A percentile compares a stretch with the other conserved stretches of the same genome.
Conservation (phyloP, 352 stramenopile species). For the Phytophthora constricta region DNA sequence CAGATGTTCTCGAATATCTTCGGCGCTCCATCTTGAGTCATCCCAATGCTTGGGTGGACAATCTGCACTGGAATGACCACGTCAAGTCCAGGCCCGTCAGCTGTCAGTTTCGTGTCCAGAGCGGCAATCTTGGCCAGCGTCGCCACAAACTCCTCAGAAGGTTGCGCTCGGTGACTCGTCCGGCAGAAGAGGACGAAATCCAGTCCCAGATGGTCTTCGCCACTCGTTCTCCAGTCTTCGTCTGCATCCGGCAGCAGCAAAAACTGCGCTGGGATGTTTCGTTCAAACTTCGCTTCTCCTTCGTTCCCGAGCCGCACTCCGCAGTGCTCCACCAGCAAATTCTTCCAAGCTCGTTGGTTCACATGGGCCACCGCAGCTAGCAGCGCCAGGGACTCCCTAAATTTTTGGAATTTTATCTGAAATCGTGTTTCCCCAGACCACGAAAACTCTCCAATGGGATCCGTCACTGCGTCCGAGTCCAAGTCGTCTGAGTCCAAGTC, state of each 20-base stretch:
- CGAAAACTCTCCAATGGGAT: too few species aligned
- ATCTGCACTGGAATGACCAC: not conserved
- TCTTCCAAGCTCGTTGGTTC: slow-evolving; percentile 32
- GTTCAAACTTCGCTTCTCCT: slow-evolving; percentile 24
- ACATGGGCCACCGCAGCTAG: slow-evolving; percentile 34
- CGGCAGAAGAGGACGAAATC: not conserved
- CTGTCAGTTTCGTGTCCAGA: not conserved
- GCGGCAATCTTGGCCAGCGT: not conserved
- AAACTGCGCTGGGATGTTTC: slow-evolving; percentile 15
- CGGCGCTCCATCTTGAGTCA: not conserved
- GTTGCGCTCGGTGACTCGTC: not conserved
- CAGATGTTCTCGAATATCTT: not conserved
- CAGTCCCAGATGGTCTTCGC: not conserved
- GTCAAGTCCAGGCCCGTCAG: not conserved
- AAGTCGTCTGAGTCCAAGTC: too few species aligned
- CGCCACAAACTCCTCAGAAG: not conserved
- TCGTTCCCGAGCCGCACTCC: slow-evolving; percentile 20
- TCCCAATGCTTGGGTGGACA: not conserved
- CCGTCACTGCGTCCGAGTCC: too few species aligned
- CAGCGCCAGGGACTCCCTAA: slow-evolving; percentile 34
- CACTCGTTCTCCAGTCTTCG: not conserved
- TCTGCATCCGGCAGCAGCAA: not conserved
- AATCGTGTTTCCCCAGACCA: too few species aligned
- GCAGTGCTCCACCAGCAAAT: slow-evolving; percentile 35
- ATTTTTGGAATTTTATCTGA: slow-evolving; percentile 10